phyloP scores from a whole-genome alignment of 2,329 filamentous ascomycete species.

The Calonectria pauciramosa region DNA sequence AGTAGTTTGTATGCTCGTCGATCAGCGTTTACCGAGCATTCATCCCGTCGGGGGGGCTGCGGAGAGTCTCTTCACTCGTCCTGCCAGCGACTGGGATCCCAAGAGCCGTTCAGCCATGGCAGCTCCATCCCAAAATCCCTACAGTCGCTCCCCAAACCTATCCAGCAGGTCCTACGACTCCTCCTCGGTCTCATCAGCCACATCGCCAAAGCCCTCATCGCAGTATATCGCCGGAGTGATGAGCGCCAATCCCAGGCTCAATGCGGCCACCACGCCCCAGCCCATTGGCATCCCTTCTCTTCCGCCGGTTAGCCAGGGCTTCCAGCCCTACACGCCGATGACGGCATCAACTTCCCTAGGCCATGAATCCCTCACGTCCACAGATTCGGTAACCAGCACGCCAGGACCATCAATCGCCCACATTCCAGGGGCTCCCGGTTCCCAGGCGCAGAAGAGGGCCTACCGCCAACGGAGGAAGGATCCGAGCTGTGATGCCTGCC shows the following conservation, averaged over 20 bases:
- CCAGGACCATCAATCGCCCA: constrained; percentile 58
- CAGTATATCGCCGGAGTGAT: constrained; percentile 67
- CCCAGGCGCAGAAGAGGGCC: constrained; percentile 87
- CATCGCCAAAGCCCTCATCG: constrained; percentile 68
- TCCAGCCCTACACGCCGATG: constrained; percentile 68
- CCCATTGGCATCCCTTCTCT: constrained; percentile 67
- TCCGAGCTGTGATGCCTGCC: constrained; percentile 96
- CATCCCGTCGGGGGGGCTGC: constrained; percentile 34
- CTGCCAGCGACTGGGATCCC: constrained; percentile 33
- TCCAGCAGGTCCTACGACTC: constrained; percentile 75
- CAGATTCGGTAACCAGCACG: constrained; percentile 69
- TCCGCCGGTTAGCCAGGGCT: constrained; percentile 61
- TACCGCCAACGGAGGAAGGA: constrained; percentile 97
- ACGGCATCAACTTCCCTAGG: constrained; percentile 64
- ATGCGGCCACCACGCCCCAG: constrained; percentile 63
- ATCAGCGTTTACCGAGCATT: constrained; percentile 36
- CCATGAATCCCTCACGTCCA: constrained; percentile 72
- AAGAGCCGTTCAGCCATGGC: constrained; percentile 58
- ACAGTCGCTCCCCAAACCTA: constrained; percentile 72
- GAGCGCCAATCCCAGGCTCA: constrained; percentile 64
- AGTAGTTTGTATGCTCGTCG: constrained; percentile 43
- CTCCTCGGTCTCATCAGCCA: constrained; percentile 73
- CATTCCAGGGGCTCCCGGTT: constrained; percentile 57
- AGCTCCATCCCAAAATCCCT: constrained; percentile 67
- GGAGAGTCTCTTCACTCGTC: constrained; percentile 32